Base-by-base conservation (phyloP, 2,329 filamentous ascomycete species). In the Torrubiella hemipterigena region DNA sequence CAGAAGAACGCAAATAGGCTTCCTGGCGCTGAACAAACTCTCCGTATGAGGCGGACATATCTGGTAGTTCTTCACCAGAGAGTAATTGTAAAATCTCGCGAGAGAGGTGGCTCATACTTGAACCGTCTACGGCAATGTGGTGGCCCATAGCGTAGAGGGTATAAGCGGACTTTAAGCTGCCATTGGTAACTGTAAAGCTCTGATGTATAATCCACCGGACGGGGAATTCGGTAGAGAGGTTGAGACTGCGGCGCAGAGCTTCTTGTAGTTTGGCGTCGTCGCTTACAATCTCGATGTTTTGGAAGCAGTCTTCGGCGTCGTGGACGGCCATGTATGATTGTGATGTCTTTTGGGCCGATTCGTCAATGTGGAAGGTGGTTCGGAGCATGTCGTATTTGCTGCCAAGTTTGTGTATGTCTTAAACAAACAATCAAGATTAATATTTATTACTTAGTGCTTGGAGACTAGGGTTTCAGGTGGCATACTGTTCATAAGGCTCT, bases 71-170 rank as follows among this genome's bases (percentile, higher is more conserved):
- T 11, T 11, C 19, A n/a, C 12, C 17, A 10, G 14, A 5, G 13
- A 34, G 6, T 16, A 37, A 24, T 8, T 35, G 27, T 3, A 39
- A 17, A 23, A 39, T 29, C 19, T 39, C 35, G 7, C 29, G 27
- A 5, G 38, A 39, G 9, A 39, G 28, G 10, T 30, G 26, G 27
- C 35, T 35, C 38, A 39, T 39, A n/a, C 32, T 33, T 5, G 29
- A 26, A 6, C 38, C 38, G 20, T 39, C 38, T 17, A 39, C 32
- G 25, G 30, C 32, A 25, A 39, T 39, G 29, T 39, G 38, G 16
- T 39, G 38, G 14, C 30, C 35, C 15, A 31, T 20, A n/a, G 23
- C 30, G n/a, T 31, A 31, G 4, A 31, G 13, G 14, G 29, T 31
- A 13, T 17, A 22, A 3, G 29, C 19, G 10, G 29, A 13, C 2